Evolutionary conservation across 2,329 filamentous ascomycete genomes (phyloP), one percentile per base, ranked within the genome.

Genomic region (Eutypa lata): DNA sequence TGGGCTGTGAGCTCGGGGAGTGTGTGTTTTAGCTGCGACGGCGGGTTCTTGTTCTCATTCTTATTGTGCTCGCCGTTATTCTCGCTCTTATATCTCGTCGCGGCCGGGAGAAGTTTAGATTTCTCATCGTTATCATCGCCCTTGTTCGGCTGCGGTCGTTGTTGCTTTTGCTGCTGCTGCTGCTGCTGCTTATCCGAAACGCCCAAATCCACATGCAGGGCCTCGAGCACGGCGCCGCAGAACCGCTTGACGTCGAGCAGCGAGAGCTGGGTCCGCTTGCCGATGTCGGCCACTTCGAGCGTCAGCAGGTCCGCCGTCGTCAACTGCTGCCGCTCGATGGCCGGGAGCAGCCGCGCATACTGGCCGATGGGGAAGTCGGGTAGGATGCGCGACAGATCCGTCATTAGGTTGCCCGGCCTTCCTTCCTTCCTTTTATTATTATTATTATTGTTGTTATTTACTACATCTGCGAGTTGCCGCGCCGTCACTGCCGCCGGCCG

Each of bases 231-330:
- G 50, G 86, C 85, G 52, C 80, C 79, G 57, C 84, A 81, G 35
- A 97, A 77, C 55, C 86, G 84, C 70, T 87, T 89, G 61, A 97
- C 78, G 66, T 97, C 91, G 38, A 88, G 80, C 7, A 93, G 77
- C 2, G 93, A 91, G 18, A 96, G 78, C 58, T 88, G 86, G 48
- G 91, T 92, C 68, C 90, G 88, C 74, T 89, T 94, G 53, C 91
- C 91, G 59, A 97, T 83, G 65, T 96, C 89, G 56, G 86, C 78
- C 3, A 87, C 81, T 65, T 96, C 90, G 57, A 95, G 85, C 2
- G 90, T 90, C 63, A 99, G 80, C 47, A 99, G 81, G 68, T 99
- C 94, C 62, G 84, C 86, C 31, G 89, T 89, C 24, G 89, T 89
- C 67, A 99, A 77, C 49, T 80, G 78, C 63, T 89, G 84, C 68